Conservation (phyloP, 2,329 filamentous ascomycete species). For the Thermomyces lanuginosus region DNA sequence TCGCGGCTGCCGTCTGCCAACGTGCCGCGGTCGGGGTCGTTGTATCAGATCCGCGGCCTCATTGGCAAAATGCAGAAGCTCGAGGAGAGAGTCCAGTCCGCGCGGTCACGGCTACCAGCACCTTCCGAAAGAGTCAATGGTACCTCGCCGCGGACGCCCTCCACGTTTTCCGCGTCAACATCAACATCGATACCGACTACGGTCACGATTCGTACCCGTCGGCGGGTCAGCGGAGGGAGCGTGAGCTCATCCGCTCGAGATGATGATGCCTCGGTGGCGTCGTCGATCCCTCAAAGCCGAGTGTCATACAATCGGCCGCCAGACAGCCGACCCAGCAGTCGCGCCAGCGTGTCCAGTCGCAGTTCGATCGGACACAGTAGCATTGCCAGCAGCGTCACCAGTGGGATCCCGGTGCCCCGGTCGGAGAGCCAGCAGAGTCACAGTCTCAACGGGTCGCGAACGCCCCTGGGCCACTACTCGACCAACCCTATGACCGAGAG, state of each 20-base stretch:
- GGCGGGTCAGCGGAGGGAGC: slow-evolving; percentile 28
- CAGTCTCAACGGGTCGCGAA: slow-evolving; percentile 44
- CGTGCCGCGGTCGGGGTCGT: slow-evolving; percentile 49
- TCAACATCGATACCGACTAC: slow-evolving; percentile 38
- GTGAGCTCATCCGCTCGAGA: slow-evolving; percentile 23
- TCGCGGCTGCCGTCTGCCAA: slow-evolving; percentile 12
- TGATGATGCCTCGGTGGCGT: slow-evolving; percentile 14
- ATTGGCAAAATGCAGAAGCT: slow-evolving; percentile 96
- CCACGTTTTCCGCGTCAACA: slow-evolving; percentile 31
- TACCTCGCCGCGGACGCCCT: slow-evolving; percentile 53
- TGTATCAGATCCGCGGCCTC: slow-evolving; percentile 82
- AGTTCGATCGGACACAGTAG: slow-evolving; percentile 26
- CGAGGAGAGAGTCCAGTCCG: slow-evolving; percentile 82
- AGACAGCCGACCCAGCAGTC: slow-evolving; percentile 55
- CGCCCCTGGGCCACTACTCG: slow-evolving; percentile 44
- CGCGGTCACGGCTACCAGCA: slow-evolving; percentile 76
- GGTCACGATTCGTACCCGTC: slow-evolving; percentile 37
- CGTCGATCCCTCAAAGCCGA: slow-evolving; percentile 17
- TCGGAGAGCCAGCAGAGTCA: slow-evolving; percentile 51
- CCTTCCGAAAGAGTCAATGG: slow-evolving; percentile 63
- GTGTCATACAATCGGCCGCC: slow-evolving; percentile 35
- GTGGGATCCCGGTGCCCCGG: slow-evolving; percentile 31
- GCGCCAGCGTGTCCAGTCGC: slow-evolving; percentile 42
- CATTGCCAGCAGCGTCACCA: slow-evolving; percentile 19
- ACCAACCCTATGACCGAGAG: slow-evolving; percentile 32